Evolutionary conservation across 1,139 yeast species (phyloP).

Genomic region (Geotrichum siamense): DNA sequence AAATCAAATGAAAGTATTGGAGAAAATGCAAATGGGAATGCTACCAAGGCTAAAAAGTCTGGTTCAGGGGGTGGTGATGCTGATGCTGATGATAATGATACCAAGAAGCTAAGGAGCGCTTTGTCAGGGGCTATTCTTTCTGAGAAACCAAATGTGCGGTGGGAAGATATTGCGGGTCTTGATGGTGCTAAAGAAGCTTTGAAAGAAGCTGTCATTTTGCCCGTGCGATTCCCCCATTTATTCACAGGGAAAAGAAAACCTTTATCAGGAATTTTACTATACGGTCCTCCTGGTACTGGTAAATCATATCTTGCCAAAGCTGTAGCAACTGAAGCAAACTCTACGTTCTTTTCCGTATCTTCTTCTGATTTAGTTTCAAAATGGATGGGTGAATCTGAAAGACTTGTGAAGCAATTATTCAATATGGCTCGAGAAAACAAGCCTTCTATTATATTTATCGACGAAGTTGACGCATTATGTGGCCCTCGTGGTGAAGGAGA

Average conservation of each 20-base stretch:
- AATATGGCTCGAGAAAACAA: conserved; percentile 94
- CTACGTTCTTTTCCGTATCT: conserved; percentile 91
- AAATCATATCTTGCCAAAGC: conserved; percentile 95
- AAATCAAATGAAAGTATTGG: conserved; percentile 28
- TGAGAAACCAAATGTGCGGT: conserved; percentile 86
- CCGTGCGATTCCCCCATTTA: conserved; percentile 89
- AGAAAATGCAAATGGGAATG: conserved; percentile 40
- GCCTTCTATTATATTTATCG: conserved; percentile 92
- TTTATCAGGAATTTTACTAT: conserved; percentile 79
- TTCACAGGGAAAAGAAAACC: conserved; percentile 95
- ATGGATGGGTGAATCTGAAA: conserved; percentile 99
- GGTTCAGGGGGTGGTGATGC: conserved; percentile 29
- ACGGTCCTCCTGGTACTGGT: conserved; percentile 99
- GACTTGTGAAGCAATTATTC: conserved; percentile 88
- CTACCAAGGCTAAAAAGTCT: conserved; percentile 44
- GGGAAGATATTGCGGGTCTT: conserved; percentile 96
- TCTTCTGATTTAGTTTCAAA: conserved; percentile 92
- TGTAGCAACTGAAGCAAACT: conserved; percentile 96
- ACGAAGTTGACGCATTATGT: conserved; percentile 95
- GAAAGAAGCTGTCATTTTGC: conserved; percentile 94
- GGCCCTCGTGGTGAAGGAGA: conserved; percentile 99
- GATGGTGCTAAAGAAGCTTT: conserved; percentile 94
- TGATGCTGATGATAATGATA: conserved; percentile 74
- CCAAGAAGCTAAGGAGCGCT: conserved; percentile 85
- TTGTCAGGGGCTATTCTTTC: conserved; percentile 85